Conservation (phyloP, 441 rosid species). For the Croton setiger region DNA sequence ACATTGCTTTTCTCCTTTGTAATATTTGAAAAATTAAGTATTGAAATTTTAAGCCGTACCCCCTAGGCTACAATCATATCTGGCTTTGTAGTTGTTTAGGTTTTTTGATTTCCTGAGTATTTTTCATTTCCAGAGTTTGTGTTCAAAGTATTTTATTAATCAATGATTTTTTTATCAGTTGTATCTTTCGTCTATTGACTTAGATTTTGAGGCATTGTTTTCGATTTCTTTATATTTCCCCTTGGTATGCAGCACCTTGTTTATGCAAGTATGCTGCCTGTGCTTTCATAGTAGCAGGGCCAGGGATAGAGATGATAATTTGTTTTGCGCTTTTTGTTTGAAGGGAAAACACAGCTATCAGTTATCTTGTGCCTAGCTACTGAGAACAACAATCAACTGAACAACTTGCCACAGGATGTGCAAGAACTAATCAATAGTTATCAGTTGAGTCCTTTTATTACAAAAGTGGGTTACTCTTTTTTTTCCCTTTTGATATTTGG, state of each 20-base stretch:
- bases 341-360: conserved; percentile 60
- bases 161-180: background rate
- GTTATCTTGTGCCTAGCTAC: conserved; percentile 63
- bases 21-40: background rate
- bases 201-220: background rate
- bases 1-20: background rate
- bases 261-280: background rate
- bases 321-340: conserved; percentile 3
- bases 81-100: background rate
- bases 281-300: conserved; percentile 4
- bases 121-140: background rate
- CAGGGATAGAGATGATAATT: background rate
- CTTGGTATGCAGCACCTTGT: background rate
- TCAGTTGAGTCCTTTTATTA: conserved; percentile 73
- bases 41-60: background rate
- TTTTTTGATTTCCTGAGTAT: background rate
- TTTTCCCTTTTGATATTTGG: conserved; percentile 7
- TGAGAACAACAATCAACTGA: conserved; percentile 33
- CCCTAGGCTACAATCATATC: background rate
- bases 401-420: conserved; percentile 43
- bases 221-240: background rate
- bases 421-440: conserved; percentile 51
- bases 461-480: conserved; percentile 60
- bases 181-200: no score
- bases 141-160: background rate